A percentile compares a stretch with the other conserved stretches of the same genome.
phyloP scores from a whole-genome alignment of 176 grass and related monocot genomes.

The Aegilops umbellulata region DNA sequence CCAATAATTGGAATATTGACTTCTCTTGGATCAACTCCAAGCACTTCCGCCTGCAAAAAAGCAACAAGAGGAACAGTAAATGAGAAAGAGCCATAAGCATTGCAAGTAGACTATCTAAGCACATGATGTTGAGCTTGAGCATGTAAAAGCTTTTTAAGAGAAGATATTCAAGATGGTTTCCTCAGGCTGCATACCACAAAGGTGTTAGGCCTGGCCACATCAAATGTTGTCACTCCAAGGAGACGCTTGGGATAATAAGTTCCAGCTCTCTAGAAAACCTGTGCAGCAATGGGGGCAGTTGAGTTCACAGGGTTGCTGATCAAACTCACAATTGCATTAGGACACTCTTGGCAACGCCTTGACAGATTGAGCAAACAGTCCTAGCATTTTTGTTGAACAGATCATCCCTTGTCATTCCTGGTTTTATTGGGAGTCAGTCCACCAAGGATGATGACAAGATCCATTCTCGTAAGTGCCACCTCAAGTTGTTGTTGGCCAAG shows the following conservation, averaged over 20 bases:
- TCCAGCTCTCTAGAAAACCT: conserved; percentile 93
- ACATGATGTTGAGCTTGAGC: no score
- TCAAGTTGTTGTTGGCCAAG: conserved; percentile 72
- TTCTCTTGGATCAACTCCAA: conserved; percentile 86
- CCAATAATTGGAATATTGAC: conserved; percentile 72
- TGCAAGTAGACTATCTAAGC: neutral
- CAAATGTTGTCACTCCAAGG: conserved; percentile 90
- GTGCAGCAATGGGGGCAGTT: conserved; percentile 82
- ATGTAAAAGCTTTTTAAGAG: neutral
- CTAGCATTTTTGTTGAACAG: conserved; percentile 97
- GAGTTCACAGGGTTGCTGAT: conserved; percentile 99
- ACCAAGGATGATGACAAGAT: conserved; percentile 90
- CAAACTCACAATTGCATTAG: conserved; percentile 74
- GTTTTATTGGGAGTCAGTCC: conserved; percentile 82
- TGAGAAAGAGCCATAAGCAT: neutral
- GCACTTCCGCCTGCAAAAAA: conserved; percentile 70
- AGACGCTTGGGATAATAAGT: conserved; percentile 72
- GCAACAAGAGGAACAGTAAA: conserved; percentile 9
- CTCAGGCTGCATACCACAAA: conserved; percentile 79
- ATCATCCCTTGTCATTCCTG: conserved; percentile 99
- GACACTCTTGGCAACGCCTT: conserved; percentile 78
- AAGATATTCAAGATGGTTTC: neutral
- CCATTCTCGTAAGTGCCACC: conserved; percentile 83
- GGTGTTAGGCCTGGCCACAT: conserved; percentile 91
- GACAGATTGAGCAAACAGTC: conserved; percentile 71